Percentiles rank a stretch among this genome's conserved stretches.
These are phyloP conservation scores for Mytilinidion resinicola DNA, from an alignment of 495 filamentous ascomycete species.

Conservation along the genomic window DNA sequence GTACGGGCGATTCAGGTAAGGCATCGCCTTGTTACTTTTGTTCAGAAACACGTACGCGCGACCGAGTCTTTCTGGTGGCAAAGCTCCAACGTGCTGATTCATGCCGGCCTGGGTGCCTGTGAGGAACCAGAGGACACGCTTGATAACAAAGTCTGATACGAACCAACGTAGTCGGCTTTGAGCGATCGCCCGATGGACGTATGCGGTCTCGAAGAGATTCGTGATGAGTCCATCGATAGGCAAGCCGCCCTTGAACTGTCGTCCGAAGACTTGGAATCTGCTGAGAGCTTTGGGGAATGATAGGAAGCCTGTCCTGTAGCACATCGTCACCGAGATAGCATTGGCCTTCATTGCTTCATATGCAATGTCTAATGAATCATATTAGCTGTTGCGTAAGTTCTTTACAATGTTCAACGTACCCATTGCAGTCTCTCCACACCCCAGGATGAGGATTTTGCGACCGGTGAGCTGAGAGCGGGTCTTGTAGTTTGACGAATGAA, in stretches of 20 bases:
- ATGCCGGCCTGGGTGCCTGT: slow-evolving; percentile 38
- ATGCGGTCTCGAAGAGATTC: slow-evolving; percentile 45
- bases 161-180: slow-evolving; percentile 37
- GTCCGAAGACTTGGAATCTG: slow-evolving; percentile 20
- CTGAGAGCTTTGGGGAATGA: slow-evolving; percentile 34
- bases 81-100: slow-evolving; percentile 39
- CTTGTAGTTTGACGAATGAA: slow-evolving; percentile 44
- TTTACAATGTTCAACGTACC: slow-evolving; percentile 12
- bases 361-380: slow-evolving; percentile 27
- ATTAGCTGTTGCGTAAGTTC: background rate
- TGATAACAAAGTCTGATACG: slow-evolving; percentile 39
- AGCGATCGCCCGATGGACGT: slow-evolving; percentile 41
- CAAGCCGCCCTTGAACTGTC: slow-evolving; percentile 33
- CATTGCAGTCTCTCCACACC: slow-evolving; percentile 41
- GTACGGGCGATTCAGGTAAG: slow-evolving; percentile 39
- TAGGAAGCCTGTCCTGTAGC: slow-evolving; percentile 41
- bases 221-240: slow-evolving; percentile 41
- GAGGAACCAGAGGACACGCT: slow-evolving; percentile 37
- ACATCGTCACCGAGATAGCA: slow-evolving; percentile 38
- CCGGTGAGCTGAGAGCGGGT: slow-evolving; percentile 34
- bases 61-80: slow-evolving; percentile 28
- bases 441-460: slow-evolving; percentile 39
- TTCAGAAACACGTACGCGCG: slow-evolving; percentile 37
- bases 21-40: slow-evolving; percentile 38
- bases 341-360: slow-evolving; percentile 39